Conservation (phyloP, 129 eudicot species). For the Tanacetum coccineum region DNA sequence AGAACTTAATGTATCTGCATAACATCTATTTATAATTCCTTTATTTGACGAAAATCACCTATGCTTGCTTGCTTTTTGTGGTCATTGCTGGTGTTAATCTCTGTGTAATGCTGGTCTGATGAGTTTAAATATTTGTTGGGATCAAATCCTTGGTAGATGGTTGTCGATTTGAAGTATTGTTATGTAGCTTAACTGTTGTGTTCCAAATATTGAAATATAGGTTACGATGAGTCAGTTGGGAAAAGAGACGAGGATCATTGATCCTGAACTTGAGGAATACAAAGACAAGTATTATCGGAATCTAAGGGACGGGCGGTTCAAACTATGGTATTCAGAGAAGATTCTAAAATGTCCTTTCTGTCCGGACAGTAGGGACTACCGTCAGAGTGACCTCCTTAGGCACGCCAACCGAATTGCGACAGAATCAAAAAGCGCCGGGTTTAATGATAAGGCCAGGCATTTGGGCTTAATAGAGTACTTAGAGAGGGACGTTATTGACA, state of each 20-base stretch:
- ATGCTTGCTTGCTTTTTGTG: background rate
- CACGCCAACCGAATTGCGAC: constrained; percentile 49
- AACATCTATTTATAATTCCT: too few relatives aligned
- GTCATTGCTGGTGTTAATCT: background rate
- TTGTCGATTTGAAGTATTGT: background rate
- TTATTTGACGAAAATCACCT: too few relatives aligned
- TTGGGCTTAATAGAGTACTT: constrained; percentile 45
- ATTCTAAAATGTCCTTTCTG: constrained; percentile 52
- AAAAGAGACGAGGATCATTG: constrained; percentile 27
- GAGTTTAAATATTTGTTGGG: background rate
- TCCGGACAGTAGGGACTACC: constrained; percentile 35
- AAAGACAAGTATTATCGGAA: constrained; percentile 40
- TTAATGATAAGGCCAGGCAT: constrained; percentile 53
- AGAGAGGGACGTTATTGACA: constrained; percentile 19
- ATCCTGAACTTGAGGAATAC: constrained; percentile 40
- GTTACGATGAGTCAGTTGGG: constrained; percentile 36
- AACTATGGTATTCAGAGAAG: constrained; percentile 28
- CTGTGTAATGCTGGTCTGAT: background rate
- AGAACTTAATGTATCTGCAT: too few relatives aligned
- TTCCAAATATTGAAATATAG: background rate
- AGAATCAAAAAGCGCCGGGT: constrained; percentile 39
- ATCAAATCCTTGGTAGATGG: background rate
- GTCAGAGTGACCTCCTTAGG: constrained; percentile 35
- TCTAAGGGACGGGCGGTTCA: constrained; percentile 33
- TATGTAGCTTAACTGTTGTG: background rate